Evolutionary conservation across 441 rosid species (phyloP).

Genomic region (Aquilaria agallochum): DNA sequence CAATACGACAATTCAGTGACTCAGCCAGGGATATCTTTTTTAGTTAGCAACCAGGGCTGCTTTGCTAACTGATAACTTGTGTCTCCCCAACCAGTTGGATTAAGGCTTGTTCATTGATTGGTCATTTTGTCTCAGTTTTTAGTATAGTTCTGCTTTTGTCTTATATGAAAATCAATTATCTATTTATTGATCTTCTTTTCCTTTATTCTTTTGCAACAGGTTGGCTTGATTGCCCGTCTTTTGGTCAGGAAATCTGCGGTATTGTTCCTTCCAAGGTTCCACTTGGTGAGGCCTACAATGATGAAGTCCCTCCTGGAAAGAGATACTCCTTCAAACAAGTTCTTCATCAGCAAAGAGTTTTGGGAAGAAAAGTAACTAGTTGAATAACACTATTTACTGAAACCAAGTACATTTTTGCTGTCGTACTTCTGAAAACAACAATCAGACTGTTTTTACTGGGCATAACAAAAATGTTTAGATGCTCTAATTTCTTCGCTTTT

Average conservation of each 20-base stretch:
- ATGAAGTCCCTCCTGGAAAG: slow-evolving; percentile 79
- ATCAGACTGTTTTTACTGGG: too few relatives aligned
- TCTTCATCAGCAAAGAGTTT: slow-evolving; percentile 64
- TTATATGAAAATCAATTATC: too few relatives aligned
- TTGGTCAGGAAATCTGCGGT: slow-evolving; percentile 61
- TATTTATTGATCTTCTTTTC: slow-evolving; percentile 8
- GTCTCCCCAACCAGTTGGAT: background rate
- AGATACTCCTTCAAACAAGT: slow-evolving; percentile 98
- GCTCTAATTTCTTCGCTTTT: too few relatives aligned
- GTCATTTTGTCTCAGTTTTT: slow-evolving; percentile 4
- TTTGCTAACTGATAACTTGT: too few relatives aligned
- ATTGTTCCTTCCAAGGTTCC: slow-evolving; percentile 98
- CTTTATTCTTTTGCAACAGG: slow-evolving; percentile 42
- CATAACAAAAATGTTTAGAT: too few relatives aligned
- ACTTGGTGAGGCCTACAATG: slow-evolving; percentile 77
- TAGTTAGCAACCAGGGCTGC: too few relatives aligned
- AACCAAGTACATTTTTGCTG: too few relatives aligned
- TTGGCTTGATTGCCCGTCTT: slow-evolving; percentile 91
- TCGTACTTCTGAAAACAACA: too few relatives aligned
- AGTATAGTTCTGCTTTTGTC: background rate
- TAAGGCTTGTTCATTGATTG: background rate
- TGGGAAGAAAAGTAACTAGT: slow-evolving; percentile 67
- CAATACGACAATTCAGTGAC: too few relatives aligned
- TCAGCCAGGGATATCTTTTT: too few relatives aligned
- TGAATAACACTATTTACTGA: too few relatives aligned